Conservation (phyloP, 768 basidiomycete species). For the Trichaptum fuscoviolaceum region DNA sequence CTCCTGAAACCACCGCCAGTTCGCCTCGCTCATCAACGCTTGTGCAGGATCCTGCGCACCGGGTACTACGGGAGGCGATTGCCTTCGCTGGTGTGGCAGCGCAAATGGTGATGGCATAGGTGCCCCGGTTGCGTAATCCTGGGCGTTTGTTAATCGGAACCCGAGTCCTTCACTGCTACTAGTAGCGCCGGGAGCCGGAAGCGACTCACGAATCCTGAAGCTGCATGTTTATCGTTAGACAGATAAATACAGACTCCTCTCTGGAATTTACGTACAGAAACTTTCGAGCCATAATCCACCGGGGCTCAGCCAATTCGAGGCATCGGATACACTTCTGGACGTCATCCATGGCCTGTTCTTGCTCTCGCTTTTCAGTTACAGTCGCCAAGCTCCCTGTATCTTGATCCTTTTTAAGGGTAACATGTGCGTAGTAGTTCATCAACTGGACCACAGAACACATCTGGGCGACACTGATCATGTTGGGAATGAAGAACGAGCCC, state of each 20-base stretch:
- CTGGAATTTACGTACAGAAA: neutral
- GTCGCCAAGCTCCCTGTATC: neutral
- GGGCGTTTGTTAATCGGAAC: neutral
- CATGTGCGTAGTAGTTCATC: conserved; percentile 24
- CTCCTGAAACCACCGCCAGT: neutral
- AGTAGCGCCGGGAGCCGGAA: neutral
- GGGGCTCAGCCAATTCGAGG: neutral
- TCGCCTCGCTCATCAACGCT: neutral
- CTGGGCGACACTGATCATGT: conserved; percentile 41
- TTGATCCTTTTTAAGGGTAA: neutral
- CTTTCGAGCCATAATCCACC: neutral
- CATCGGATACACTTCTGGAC: neutral
- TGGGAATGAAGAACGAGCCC: conserved; percentile 39
- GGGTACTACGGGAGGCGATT: neutral
- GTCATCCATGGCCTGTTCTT: neutral
- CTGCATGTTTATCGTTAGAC: neutral
- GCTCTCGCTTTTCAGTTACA: neutral
- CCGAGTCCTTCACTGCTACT: neutral
- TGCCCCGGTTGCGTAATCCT: neutral
- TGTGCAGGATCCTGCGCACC: neutral
- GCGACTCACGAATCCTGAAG: neutral
- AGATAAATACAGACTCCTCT: no score
- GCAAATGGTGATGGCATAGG: neutral
- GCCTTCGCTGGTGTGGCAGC: neutral
- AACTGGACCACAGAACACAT: conserved; percentile 48